Conservation (phyloP, 2,329 filamentous ascomycete genomes). For the Colletotrichum sp. region DNA sequence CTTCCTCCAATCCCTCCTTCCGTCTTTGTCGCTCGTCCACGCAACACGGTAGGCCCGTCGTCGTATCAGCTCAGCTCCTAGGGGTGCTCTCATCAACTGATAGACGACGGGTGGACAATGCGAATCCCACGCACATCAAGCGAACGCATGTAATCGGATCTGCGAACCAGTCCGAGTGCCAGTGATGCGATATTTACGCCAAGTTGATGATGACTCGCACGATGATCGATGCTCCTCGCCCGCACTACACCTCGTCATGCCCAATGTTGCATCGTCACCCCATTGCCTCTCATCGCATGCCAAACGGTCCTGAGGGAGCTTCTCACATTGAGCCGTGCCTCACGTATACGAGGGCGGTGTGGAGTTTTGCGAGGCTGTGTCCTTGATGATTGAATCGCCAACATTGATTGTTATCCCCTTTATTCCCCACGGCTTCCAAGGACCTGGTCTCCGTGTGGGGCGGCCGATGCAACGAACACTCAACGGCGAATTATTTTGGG, state of each 20-base stretch:
- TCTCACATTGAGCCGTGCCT: slow-evolving; percentile 2
- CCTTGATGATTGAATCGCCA: neutral
- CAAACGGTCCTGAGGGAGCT: neutral
- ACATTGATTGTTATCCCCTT: neutral
- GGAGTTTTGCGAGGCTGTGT: slow-evolving; percentile 1
- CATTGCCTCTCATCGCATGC: neutral
- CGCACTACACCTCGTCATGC: neutral
- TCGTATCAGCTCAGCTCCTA: neutral
- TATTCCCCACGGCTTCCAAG: neutral
- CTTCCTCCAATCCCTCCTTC: neutral
- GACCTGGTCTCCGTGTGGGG: neutral
- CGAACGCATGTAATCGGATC: neutral
- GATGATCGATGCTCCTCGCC: neutral
- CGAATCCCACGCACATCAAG: neutral
- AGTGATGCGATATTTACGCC: neutral
- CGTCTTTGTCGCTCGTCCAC: neutral
- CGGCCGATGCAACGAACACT: neutral
- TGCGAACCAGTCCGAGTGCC: neutral
- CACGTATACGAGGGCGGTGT: slow-evolving; percentile 7
- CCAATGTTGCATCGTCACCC: neutral
- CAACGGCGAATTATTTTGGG: neutral
- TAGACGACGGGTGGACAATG: neutral
- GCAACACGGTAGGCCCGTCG: neutral
- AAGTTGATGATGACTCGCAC: neutral
- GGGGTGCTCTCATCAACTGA: neutral